Percentiles rank a stretch among this genome's conserved stretches.
Evolutionary conservation across 202 grass and related monocot genomes (phyloP).

Genomic region (Eragrostis tef): DNA sequence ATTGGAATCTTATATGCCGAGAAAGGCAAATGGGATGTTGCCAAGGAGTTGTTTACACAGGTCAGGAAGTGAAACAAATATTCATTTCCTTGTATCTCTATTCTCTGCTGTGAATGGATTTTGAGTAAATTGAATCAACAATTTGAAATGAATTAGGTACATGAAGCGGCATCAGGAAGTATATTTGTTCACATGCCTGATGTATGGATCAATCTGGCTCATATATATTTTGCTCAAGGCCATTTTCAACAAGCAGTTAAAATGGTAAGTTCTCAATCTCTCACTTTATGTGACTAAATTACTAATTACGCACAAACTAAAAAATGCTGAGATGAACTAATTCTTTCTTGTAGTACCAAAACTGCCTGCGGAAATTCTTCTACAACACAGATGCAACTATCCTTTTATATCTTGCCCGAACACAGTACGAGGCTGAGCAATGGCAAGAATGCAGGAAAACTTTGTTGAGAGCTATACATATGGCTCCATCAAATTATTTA

Average conservation of each 20-base stretch:
- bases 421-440: conserved; percentile 95
- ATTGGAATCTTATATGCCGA: conserved; percentile 87
- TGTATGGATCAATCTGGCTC: conserved; percentile 95
- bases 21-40: conserved; percentile 89
- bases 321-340: conserved; percentile 34
- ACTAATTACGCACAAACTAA: not conserved
- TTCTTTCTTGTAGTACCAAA: conserved; percentile 80
- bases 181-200: conserved; percentile 96
- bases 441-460: conserved; percentile 98
- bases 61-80: conserved; percentile 43
- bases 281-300: not conserved
- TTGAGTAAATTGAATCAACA: conserved; percentile 36
- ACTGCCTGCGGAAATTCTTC: conserved; percentile 89
- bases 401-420: conserved; percentile 86
- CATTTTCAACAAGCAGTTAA: conserved; percentile 92
- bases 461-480: conserved; percentile 90
- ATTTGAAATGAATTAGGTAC: conserved; percentile 68
- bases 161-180: conserved; percentile 92
- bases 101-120: conserved; percentile 20
- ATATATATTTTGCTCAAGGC: conserved; percentile 95
- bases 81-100: conserved; percentile 31
- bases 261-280: conserved; percentile 59
- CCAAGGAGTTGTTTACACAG: conserved; percentile 97
- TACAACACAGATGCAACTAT: conserved; percentile 86
- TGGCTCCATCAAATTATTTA: conserved; percentile 96